phyloP scores from a whole-genome alignment of 106 monocot species.

The Posidonia australis region DNA sequence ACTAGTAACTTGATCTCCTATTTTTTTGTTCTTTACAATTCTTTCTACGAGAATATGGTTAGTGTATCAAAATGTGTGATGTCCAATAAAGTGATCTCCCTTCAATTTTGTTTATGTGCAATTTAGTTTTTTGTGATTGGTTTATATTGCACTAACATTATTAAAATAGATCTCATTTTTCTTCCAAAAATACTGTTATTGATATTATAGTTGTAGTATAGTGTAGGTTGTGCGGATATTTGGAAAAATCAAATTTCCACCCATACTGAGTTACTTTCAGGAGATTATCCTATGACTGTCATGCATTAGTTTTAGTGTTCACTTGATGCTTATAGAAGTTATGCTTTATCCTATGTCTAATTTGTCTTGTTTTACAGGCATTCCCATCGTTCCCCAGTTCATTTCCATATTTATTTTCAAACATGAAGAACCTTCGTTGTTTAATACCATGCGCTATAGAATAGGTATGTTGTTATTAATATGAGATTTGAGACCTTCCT shows the following conservation, averaged over 20 bases:
- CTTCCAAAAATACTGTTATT: neutral
- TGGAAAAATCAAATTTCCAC: conserved; percentile 90
- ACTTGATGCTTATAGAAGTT: too few species aligned
- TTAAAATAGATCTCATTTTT: neutral
- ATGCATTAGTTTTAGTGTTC: neutral
- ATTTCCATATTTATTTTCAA: conserved; percentile 87
- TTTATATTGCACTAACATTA: neutral
- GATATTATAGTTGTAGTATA: neutral
- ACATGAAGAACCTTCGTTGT: conserved; percentile 58
- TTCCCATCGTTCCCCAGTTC: conserved; percentile 96
- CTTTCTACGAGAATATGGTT: conserved; percentile 94
- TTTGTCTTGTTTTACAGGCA: conserved; percentile 34
- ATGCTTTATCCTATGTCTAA: neutral
- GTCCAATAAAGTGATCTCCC: conserved; percentile 68
- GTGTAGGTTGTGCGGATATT: conserved; percentile 85
- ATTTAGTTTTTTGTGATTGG: neutral
- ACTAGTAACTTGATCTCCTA: neutral
- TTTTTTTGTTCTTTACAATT: conserved; percentile 34
- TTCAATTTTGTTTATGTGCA: neutral
- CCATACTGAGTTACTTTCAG: conserved; percentile 56
- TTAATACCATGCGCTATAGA: conserved; percentile 97
- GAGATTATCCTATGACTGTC: neutral
- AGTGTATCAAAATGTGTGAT: conserved; percentile 94
- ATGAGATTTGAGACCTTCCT: neutral
- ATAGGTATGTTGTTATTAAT: conserved; percentile 33